These are phyloP conservation scores for Sporothrix sp. DNA, from an alignment of 2,329 filamentous ascomycete species.

Conservation along the genomic window DNA sequence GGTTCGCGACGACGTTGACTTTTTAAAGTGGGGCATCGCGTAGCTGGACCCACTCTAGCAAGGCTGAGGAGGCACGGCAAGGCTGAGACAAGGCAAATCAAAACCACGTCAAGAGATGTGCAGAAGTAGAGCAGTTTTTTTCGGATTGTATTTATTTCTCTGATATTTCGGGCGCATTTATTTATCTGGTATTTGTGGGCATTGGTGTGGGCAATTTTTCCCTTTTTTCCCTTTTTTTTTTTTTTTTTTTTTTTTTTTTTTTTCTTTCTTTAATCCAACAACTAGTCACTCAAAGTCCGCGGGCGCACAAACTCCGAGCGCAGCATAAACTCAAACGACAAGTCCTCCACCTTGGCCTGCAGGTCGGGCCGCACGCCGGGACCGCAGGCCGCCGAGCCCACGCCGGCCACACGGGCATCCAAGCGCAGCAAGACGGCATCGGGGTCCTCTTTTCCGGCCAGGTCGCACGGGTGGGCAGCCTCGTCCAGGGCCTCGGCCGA, in stretches of 20 bases:
- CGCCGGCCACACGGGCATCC: constrained; percentile 38
- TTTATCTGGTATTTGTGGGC: neutral
- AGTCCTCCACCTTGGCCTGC: constrained; percentile 32
- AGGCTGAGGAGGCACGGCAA: no score
- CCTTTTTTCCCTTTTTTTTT: neutral
- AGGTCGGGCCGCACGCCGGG: constrained; percentile 37
- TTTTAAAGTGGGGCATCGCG: no score
- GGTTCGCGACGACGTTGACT: no score
- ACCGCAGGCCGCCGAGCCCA: constrained; percentile 41
- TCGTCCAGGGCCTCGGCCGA: constrained; percentile 42
- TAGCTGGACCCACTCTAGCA: no score
- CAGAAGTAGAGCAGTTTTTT: no score
- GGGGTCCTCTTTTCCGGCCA: constrained; percentile 39
- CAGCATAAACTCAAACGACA: constrained; percentile 33
- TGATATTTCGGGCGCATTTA: no score
- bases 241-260: neutral
- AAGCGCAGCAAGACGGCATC: constrained; percentile 32
- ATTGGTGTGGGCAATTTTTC: neutral
- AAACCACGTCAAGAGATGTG: no score
- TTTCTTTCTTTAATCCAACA: neutral
- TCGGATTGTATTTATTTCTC: no score
- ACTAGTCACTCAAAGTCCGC: no score
- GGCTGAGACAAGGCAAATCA: no score
- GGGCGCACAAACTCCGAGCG: no score
- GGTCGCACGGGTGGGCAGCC: constrained; percentile 54